Evolutionary conservation across 306 rosid genomes (phyloP).

Genomic region (Citrullus colocynthis): DNA sequence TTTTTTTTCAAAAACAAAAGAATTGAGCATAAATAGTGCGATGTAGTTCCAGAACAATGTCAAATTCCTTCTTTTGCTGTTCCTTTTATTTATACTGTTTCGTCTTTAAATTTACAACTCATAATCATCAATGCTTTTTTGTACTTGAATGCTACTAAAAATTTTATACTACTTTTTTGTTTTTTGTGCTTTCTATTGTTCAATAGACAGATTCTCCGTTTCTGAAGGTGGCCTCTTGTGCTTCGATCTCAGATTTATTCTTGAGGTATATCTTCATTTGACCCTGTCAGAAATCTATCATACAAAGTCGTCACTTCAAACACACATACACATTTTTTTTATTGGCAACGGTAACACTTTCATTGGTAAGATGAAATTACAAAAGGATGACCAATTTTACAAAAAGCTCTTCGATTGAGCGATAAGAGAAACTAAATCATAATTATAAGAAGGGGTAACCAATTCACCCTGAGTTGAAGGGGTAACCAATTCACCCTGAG

Average conservation of each 20-base stretch:
- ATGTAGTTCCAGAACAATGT: background rate
- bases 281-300: too few relatives aligned
- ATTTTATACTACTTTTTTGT: background rate
- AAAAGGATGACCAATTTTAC: too few relatives aligned
- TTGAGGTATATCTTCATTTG: constrained; percentile 34
- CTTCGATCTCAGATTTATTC: constrained; percentile 62
- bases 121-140: background rate
- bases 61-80: background rate
- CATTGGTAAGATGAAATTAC: too few relatives aligned
- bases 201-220: constrained; percentile 37
- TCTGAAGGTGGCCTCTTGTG: constrained; percentile 68
- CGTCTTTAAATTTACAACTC: background rate
- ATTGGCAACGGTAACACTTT: too few relatives aligned
- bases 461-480: too few relatives aligned
- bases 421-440: too few relatives aligned
- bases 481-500: too few relatives aligned
- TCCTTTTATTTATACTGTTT: background rate
- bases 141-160: background rate
- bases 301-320: background rate
- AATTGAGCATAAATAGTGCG: background rate
- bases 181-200: constrained; percentile 14
- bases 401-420: too few relatives aligned
- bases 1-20: too few relatives aligned
- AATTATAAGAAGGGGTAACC: too few relatives aligned
- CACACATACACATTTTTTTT: background rate